Evolutionary conservation across 139 green algal species (phyloP).

Genomic region (Tetradesmus lagerheimii): DNA sequence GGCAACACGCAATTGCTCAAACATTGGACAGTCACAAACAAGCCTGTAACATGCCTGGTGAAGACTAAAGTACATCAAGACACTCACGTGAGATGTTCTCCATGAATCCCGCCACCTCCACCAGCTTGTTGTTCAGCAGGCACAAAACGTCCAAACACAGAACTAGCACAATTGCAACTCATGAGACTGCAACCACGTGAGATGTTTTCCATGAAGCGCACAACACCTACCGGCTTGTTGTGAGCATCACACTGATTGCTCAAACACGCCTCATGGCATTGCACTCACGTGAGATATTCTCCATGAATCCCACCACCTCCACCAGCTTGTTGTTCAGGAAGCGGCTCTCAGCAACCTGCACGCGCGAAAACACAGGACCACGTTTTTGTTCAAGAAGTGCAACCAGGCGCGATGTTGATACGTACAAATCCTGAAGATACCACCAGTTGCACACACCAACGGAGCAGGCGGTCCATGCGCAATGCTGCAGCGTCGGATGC

Average conservation of each 20-base stretch:
- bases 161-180: too few relatives aligned
- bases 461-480: neutral
- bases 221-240: conserved; percentile 92
- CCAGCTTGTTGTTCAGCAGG: conserved; percentile 88
- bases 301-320: conserved; percentile 93
- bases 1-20: too few relatives aligned
- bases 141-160: neutral
- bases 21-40: too few relatives aligned
- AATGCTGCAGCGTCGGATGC: neutral
- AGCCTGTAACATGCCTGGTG: too few relatives aligned
- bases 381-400: too few relatives aligned
- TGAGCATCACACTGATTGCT: too few relatives aligned
- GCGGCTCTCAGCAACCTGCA: conserved; percentile 74
- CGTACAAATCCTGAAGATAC: too few relatives aligned
- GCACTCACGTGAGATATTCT: conserved; percentile 81
- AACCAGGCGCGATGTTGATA: too few relatives aligned
- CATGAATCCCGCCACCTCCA: conserved; percentile 93
- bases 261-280: too few relatives aligned
- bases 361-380: neutral
- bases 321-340: conserved; percentile 95
- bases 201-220: conserved; percentile 96
- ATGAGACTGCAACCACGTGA: conserved; percentile 22
- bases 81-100: conserved; percentile 82
- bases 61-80: too few relatives aligned
- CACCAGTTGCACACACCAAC: neutral